Percentiles rank a stretch among this genome's conserved stretches.
Evolutionary conservation across 208 protist genomes (phyloP).

Genomic region (Crithidia thermophila): DNA sequence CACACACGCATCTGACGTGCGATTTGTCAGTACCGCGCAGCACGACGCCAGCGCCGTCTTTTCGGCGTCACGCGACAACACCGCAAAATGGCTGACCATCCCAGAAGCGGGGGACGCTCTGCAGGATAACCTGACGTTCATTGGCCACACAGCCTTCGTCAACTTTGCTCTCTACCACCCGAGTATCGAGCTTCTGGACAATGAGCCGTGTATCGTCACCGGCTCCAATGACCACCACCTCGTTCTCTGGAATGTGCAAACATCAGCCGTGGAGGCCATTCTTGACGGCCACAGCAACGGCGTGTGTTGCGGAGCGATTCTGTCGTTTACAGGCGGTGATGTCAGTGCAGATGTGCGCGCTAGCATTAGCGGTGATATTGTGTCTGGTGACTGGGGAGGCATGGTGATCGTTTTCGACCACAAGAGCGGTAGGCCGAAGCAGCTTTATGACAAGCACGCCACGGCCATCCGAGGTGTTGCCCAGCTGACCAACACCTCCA

Average conservation of each 20-base stretch:
- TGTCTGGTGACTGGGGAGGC: slow-evolving; percentile 80
- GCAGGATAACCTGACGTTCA: slow-evolving; percentile 33
- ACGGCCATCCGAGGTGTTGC: slow-evolving; percentile 70
- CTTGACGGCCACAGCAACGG: slow-evolving; percentile 68
- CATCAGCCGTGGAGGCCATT: slow-evolving; percentile 58
- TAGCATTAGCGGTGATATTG: slow-evolving; percentile 48
- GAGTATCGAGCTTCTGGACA: slow-evolving; percentile 33
- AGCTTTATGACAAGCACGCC: slow-evolving; percentile 54
- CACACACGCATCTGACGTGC: slow-evolving; percentile 61
- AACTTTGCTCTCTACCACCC: slow-evolving; percentile 78
- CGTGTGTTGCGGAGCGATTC: slow-evolving; percentile 56
- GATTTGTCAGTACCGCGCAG: slow-evolving; percentile 39
- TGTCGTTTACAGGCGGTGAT: slow-evolving; percentile 11
- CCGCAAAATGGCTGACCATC: slow-evolving; percentile 36
- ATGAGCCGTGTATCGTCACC: slow-evolving; percentile 59
- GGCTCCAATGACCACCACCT: slow-evolving; percentile 82
- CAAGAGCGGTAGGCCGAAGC: slow-evolving; percentile 49
- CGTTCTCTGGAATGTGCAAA: slow-evolving; percentile 54
- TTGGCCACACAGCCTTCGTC: slow-evolving; percentile 80
- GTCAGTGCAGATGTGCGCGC: slow-evolving; percentile 16
- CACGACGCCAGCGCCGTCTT: slow-evolving; percentile 22
- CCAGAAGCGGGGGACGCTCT: slow-evolving; percentile 12
- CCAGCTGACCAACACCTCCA: slow-evolving; percentile 49
- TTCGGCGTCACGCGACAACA: slow-evolving; percentile 67
- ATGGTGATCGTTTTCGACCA: slow-evolving; percentile 67